A percentile compares a stretch with the other conserved stretches of the same genome.
These are phyloP conservation scores for Teunomyces gatunensis DNA, from an alignment of 805 yeast genomes.

Conservation along the genomic window DNA sequence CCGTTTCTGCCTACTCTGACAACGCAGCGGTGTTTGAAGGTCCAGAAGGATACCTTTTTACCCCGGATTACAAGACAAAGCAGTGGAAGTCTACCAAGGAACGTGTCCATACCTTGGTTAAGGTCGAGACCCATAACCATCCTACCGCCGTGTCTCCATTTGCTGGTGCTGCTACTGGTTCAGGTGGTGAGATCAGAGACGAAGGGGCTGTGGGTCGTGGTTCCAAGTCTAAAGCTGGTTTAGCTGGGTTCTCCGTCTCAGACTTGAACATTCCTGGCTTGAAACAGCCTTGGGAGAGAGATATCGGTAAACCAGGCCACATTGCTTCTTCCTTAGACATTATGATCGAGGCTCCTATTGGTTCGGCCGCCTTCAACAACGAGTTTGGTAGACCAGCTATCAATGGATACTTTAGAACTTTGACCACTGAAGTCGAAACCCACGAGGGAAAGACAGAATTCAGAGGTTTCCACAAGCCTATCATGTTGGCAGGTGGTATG, in stretches of 20 bases:
- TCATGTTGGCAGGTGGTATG: conserved; percentile 99
- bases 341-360: conserved; percentile 96
- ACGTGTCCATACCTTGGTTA: conserved; percentile 81
- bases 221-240: conserved; percentile 93
- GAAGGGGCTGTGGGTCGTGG: conserved; percentile 99
- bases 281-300: conserved; percentile 93
- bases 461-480: conserved; percentile 98
- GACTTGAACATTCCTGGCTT: conserved; percentile 84
- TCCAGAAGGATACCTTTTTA: conserved; percentile 67
- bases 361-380: conserved; percentile 97
- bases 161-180: conserved; percentile 99
- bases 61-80: conserved; percentile 73
- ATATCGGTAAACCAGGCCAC: conserved; percentile 87
- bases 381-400: conserved; percentile 99
- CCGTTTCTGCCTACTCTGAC: conserved; percentile 93
- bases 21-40: conserved; percentile 96
- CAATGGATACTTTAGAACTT: conserved; percentile 93
- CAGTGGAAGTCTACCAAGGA: conserved; percentile 76
- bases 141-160: conserved; percentile 99
- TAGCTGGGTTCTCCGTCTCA: conserved; percentile 88
- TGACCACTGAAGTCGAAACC: conserved; percentile 74
- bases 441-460: conserved; percentile 63
- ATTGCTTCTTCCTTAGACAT: conserved; percentile 91
- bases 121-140: conserved; percentile 98
- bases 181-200: conserved; percentile 99